A percentile compares a stretch with the other conserved stretches of the same genome.
Conservation (phyloP, 345 rosid genomes). For the Passiflora organensis region DNA sequence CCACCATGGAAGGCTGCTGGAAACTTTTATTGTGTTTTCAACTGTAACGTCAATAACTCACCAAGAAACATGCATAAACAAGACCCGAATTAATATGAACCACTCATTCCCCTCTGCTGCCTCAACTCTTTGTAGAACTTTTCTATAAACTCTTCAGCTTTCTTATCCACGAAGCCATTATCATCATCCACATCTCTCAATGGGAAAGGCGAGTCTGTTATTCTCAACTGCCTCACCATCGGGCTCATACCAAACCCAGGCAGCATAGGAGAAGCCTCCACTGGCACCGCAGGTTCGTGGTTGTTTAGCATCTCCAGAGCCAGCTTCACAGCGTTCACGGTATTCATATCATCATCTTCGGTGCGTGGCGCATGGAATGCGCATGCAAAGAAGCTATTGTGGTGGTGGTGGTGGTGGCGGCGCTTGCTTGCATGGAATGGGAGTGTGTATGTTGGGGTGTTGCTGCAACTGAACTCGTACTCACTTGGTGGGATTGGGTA, state of each 20-base stretch:
- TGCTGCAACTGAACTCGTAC: constrained; percentile 95
- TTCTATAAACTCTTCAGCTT: constrained; percentile 81
- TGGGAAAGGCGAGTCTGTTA: constrained; percentile 95
- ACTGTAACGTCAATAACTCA: background rate
- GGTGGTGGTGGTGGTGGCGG: constrained; percentile 33
- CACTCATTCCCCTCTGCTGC: constrained; percentile 38
- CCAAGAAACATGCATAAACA: background rate
- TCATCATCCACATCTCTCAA: constrained; percentile 48
- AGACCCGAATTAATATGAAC: background rate
- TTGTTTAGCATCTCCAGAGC: constrained; percentile 57
- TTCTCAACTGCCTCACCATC: constrained; percentile 65
- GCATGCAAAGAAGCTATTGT: constrained; percentile 49
- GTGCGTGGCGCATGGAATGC: constrained; percentile 54
- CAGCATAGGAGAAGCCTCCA: constrained; percentile 59
- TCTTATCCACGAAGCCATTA: constrained; percentile 51
- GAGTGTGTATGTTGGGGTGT: constrained; percentile 61
- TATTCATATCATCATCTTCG: constrained; percentile 39
- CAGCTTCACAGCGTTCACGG: constrained; percentile 40
- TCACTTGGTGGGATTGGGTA: constrained; percentile 35
- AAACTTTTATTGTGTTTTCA: background rate
- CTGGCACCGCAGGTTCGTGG: constrained; percentile 15
- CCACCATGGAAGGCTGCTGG: no score
- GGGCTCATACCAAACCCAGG: constrained; percentile 88
- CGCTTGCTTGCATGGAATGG: constrained; percentile 31
- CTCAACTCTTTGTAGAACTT: constrained; percentile 65